A percentile compares a stretch with the other conserved stretches of the same genome.
Evolutionary conservation across 306 rosid species (phyloP).

Genomic region (Malus orientalis): DNA sequence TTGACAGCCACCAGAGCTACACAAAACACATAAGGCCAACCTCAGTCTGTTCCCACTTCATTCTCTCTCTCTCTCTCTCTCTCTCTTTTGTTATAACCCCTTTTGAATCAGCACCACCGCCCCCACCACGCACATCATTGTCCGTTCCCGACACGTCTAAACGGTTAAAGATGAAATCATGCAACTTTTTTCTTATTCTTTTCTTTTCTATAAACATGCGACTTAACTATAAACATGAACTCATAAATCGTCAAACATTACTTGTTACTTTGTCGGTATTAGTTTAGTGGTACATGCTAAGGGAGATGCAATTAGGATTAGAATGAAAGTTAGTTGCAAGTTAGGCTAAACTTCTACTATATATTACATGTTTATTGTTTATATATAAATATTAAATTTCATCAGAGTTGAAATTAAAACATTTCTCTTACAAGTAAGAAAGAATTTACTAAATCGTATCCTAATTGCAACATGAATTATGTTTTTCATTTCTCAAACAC

Average conservation of each 20-base stretch:
- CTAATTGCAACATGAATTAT: not conserved
- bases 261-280: too few species aligned
- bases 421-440: too few species aligned
- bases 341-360: not conserved
- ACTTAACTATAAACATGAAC: not conserved
- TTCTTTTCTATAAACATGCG: not conserved
- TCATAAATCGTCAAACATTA: not conserved
- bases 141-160: constrained; percentile 16
- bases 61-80: constrained; percentile 1
- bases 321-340: not conserved
- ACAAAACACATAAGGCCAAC: constrained; percentile 59
- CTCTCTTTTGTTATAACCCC: not conserved
- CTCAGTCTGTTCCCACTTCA: constrained; percentile 60
- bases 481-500: not conserved
- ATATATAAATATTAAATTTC: too few species aligned
- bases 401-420: too few species aligned
- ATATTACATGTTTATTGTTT: not conserved
- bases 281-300: too few species aligned
- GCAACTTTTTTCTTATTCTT: not conserved
- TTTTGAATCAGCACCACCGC: constrained; percentile 69
- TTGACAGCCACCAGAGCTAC: constrained; percentile 73
- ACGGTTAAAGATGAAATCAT: not conserved
- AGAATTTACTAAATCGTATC: too few species aligned
- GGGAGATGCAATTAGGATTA: too few species aligned
- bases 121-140: constrained; percentile 36